Evolutionary conservation across 208 protist species (phyloP), one percentile per base, ranked within the genome.

Genomic region (Leishmania amazonensis): DNA sequence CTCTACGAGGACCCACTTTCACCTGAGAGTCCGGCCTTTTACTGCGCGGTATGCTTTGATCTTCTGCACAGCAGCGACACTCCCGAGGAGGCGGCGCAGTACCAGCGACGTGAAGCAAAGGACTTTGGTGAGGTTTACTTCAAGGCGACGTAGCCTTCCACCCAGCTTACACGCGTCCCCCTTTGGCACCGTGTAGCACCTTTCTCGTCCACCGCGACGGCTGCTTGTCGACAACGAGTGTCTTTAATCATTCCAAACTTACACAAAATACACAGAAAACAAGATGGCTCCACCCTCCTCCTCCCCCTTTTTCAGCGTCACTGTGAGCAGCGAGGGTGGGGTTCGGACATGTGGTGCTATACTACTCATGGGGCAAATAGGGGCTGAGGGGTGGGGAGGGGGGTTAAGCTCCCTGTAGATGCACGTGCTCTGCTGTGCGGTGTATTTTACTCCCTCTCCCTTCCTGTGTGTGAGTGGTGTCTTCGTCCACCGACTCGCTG

Each of bases 11-110:
- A 97, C 79, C 76, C 87, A 58, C 75, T 94, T 71, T 93, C 92
- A 38, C 58, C 81, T 0, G 76, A 76, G 6, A 87, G 76, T 35
- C 88, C 91, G 17, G 75, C 89, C 8, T 78, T 81, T 53, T 97
- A 96, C 85, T 97, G 94, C 62, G 82, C 81, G 45, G 84, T 89
- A 42, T 97, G 94, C 79, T 95, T 88, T 85, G 85, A 92, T 64
- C 62, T 95, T 17, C 81, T 97, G 31, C 92, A 96, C 84, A 80
- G 87, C 28, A 28, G 79, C 24, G 88, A 92, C 45, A 89, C 76
- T 57, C 86, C 81, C 15, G 86, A 92, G 67, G 90, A 91, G 58
- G 85, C 90, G 13, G 17, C 73, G 53, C 58, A 80, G 68, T 94
- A 90, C 57, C 62, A 91, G 57, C 88, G 88, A 38, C 79, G 90